Conservation (phyloP, 2,329 filamentous ascomycete genomes). For the Fusarium sp. region DNA sequence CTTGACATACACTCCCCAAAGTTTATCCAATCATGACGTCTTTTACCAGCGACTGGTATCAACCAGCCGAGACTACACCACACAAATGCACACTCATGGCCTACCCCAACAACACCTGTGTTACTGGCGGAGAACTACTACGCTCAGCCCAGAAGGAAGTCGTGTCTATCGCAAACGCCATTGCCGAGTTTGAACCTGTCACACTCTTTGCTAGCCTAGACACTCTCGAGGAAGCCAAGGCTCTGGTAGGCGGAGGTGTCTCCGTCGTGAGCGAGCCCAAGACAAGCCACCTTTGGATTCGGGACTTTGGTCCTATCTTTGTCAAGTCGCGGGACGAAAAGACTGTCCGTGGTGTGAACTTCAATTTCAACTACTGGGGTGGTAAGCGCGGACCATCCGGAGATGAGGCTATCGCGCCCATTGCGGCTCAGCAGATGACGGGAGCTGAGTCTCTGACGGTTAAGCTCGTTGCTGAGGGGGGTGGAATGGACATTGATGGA, state of each 20-base stretch:
- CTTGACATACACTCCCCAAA: neutral
- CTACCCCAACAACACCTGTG: neutral
- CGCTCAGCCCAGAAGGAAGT: neutral
- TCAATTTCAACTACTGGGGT: slow-evolving; percentile 2
- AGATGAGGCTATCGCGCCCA: neutral
- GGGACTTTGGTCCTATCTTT: neutral
- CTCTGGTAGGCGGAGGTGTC: neutral
- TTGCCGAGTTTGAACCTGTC: neutral
- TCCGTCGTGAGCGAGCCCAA: neutral
- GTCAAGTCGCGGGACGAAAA: neutral
- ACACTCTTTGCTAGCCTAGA: neutral
- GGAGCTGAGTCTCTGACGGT: neutral
- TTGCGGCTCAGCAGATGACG: neutral
- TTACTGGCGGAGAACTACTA: neutral
- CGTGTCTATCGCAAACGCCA: neutral
- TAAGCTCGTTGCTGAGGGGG: neutral
- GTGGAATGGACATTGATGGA: neutral
- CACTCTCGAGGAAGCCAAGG: neutral
- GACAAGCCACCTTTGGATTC: neutral
- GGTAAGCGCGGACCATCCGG: neutral
- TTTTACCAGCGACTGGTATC: neutral
- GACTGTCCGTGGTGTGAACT: neutral
- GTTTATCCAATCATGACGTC: neutral
- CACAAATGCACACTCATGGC: slow-evolving; percentile 1
- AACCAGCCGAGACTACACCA: neutral